Evolutionary conservation across 371 early-diverging fungal genomes (phyloP).

Genomic region (Dichotomocladium elegans): DNA sequence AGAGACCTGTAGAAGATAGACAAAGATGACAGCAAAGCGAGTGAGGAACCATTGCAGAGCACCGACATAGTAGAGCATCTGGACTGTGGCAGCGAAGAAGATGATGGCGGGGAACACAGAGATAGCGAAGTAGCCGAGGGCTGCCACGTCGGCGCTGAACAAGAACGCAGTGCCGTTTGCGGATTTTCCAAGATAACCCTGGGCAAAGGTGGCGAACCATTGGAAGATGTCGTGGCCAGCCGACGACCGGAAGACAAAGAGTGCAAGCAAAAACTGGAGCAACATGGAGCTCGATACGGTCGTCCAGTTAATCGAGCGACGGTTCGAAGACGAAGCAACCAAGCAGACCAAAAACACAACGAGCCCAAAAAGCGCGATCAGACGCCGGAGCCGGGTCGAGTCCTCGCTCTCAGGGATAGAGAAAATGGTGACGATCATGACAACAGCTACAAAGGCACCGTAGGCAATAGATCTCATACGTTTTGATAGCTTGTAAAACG

Average conservation of each 20-base stretch:
- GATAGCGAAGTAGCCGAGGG: conserved; percentile 56
- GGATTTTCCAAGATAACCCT: conserved; percentile 67
- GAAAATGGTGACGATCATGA: conserved; percentile 60
- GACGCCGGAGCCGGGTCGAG: conserved; percentile 64
- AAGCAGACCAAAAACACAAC: conserved; percentile 52
- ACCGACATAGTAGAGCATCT: conserved; percentile 82
- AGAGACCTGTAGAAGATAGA: conserved; percentile 71
- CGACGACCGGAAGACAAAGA: conserved; percentile 76
- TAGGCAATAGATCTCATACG: conserved; percentile 16
- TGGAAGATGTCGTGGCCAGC: conserved; percentile 76
- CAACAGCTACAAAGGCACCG: conserved; percentile 32
- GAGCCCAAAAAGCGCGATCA: conserved; percentile 77
- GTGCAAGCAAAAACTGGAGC: conserved; percentile 76
- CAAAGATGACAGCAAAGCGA: conserved; percentile 67
- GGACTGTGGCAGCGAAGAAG: conserved; percentile 85
- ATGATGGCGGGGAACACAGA: conserved; percentile 81
- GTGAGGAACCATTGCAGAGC: conserved; percentile 80
- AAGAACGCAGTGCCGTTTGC: conserved; percentile 66
- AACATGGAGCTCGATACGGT: conserved; percentile 74
- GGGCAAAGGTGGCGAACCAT: conserved; percentile 65
- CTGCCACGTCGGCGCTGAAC: conserved; percentile 49
- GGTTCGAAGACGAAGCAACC: conserved; percentile 57
- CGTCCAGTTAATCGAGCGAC: conserved; percentile 65
- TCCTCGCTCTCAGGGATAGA: conserved; percentile 44
- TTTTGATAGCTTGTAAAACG: conserved; percentile 18